These are phyloP conservation scores for Penicillium sp. DNA, from an alignment of 2,329 filamentous ascomycete genomes.

Conservation along the genomic window DNA sequence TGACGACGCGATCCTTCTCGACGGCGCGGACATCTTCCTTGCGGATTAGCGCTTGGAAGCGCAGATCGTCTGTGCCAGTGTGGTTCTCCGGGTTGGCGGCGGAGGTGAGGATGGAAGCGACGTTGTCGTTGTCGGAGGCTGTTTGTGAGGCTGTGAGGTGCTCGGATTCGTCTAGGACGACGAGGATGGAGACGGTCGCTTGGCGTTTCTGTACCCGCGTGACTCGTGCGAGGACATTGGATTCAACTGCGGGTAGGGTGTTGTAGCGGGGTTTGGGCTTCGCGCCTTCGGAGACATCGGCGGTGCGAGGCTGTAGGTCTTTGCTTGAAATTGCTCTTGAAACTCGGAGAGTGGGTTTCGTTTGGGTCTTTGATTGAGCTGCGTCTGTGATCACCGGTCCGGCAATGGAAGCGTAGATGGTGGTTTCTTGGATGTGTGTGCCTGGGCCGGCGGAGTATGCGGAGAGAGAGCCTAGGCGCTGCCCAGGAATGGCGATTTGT, in stretches of 20 bases:
- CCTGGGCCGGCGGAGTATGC: conserved; percentile 75
- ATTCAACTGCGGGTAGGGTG: conserved; percentile 78
- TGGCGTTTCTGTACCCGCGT: conserved; percentile 83
- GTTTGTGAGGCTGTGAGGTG: conserved; percentile 16
- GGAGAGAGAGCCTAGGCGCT: conserved; percentile 68
- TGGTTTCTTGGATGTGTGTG: conserved; percentile 75
- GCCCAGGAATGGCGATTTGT: conserved; percentile 75
- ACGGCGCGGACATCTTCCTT: conserved; percentile 91
- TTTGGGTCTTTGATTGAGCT: conserved; percentile 36
- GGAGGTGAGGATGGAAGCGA: conserved; percentile 39
- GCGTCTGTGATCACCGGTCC: conserved; percentile 65
- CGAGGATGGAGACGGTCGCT: conserved; percentile 81
- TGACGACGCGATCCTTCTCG: conserved; percentile 91
- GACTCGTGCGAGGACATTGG: conserved; percentile 79
- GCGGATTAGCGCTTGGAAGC: conserved; percentile 80
- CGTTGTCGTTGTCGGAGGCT: conserved; percentile 40
- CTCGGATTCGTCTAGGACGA: conserved; percentile 63
- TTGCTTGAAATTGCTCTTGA: conserved; percentile 22
- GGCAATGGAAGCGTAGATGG: conserved; percentile 79
- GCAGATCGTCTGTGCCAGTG: conserved; percentile 61
- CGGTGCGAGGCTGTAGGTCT: neutral
- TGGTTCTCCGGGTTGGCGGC: conserved; percentile 45
- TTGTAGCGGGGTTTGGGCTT: conserved; percentile 58
- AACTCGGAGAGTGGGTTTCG: conserved; percentile 44
- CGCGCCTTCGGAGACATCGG: conserved; percentile 2